Base-by-base conservation (phyloP, 2,329 filamentous ascomycete species). In the Pyrenochaeta sp. region DNA sequence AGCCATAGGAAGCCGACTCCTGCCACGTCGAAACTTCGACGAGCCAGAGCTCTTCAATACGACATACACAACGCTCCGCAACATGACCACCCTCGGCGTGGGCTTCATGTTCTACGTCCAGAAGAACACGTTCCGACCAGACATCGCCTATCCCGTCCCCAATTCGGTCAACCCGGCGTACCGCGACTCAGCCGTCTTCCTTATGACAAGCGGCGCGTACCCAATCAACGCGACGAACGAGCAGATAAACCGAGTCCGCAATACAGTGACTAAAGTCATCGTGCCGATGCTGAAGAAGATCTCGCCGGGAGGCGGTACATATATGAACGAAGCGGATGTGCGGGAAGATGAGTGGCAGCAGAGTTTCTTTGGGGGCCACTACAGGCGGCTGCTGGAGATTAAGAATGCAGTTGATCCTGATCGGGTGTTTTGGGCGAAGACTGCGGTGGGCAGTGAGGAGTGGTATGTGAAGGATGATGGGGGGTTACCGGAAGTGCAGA, bases 321-420 rank as follows among this genome's bases (percentile, higher is more conserved):
- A 68, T 29, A 30, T 61, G 26, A 66, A 66, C 22, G 65, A 68
- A 43, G 63, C 61, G 0, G 55, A 61, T 29, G 38, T 62, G 3
- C 41, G 51, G 8, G 58, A 67, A 30, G 61, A 58, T 1, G 40
- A 56, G 18, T 68, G 60, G 55, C 58, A 66, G 21, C 34, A 47
- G 9, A 55, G 51, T 19, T 68, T 66, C 31, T 69, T 57, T 38
- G 67, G 66, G 2, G 36, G 32, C n/a, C 53, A 67, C 22, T 70
- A 70, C 35, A 39, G 42, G 1, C 41, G 54, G 19, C 31, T 70
- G 17, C 22, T 66, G 20, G 30, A 43, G 10, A 15, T 68, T 18
- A 68, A 67, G 53, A 35, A 49, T 22, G 53, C 58, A 35, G 48
- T 53, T 45, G 64, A 68, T 48, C 61, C 64, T 0, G 52, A 44